Base-by-base conservation (phyloP, 2,329 filamentous ascomycete genomes). In the Colletotrichum spaethianum region DNA sequence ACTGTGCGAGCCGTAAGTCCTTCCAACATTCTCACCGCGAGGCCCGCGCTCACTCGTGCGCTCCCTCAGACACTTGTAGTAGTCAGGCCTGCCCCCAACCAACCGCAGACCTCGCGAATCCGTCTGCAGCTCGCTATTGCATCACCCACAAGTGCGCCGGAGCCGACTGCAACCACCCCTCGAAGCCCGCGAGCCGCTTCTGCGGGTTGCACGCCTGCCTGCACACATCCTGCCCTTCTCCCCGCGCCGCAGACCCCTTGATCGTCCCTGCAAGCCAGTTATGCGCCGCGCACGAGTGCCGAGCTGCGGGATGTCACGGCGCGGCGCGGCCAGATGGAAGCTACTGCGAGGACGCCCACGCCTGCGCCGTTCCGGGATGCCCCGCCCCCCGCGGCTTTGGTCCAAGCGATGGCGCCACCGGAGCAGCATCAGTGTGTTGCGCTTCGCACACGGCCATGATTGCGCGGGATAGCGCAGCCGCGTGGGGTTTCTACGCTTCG, bases 151-250 rank as follows among this genome's bases (percentile, higher is more conserved):
- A 60, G 40, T 75, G 74, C 40, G 40, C 55, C 31, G 28, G 63
- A 1, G 46, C 63, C 1, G 38, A 23, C 38, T 74, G 74, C 61
- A 18, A 23, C 4, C 66, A 73, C 50, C 63, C 65, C 33, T 46
- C 66, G 1, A 67, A 70, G 20, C 66, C 63, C 9, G 48, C 42
- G n/a, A 36, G 55, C 50, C 23, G n/a, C 9, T 69, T 62, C 60
- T 75, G 74, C 72, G 65, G 63, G 5, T n/a, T 72, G 0, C 74
- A 75, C 66, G 50, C 66, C 14, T 75, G 74, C 20, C 16, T 62
- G 4, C 38, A 60, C 44, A 44, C 64, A 0, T 57, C 55, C 14
- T 75, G 74, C 46, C 40, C 63, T 1, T 26, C 63, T 18, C 73
- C 71, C n/a, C 73, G 73, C 42, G 46, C 71, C 40, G 46, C 53